phyloP scores from a whole-genome alignment of 2,329 filamentous ascomycete species.

The Aspergillus calidoustus region DNA sequence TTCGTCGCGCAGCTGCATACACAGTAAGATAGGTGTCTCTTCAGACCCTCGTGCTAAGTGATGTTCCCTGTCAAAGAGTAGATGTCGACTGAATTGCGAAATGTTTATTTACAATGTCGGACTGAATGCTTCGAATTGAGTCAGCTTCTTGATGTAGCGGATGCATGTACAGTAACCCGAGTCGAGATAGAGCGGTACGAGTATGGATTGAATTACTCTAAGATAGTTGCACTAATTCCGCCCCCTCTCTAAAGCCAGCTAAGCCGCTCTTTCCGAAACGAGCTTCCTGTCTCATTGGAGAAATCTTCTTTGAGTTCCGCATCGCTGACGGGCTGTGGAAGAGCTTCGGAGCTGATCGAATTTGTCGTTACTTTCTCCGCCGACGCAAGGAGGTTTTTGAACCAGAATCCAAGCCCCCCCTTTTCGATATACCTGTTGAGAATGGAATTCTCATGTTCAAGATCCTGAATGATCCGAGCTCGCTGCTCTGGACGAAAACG shows the following conservation, averaged over 20 bases:
- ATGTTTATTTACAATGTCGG: not conserved
- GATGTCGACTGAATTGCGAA: not conserved
- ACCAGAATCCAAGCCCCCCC: conserved; percentile 73
- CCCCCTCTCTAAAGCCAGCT: conserved; percentile 22
- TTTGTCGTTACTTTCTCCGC: conserved; percentile 20
- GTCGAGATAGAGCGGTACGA: not conserved
- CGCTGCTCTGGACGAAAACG: conserved; percentile 66
- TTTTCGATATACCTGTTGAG: conserved; percentile 69
- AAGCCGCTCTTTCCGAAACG: conserved; percentile 18
- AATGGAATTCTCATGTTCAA: conserved; percentile 71
- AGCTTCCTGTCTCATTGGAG: not conserved
- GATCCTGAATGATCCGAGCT: conserved; percentile 70
- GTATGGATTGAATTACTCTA: not conserved
- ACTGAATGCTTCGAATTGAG: not conserved
- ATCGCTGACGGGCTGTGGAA: not conserved
- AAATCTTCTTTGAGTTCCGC: conserved; percentile 6
- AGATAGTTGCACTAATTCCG: not conserved
- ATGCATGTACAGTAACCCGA: not conserved
- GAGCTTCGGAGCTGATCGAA: not conserved
- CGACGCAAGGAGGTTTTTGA: conserved; percentile 39
- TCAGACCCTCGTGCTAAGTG: not conserved
- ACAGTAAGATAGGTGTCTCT: not conserved
- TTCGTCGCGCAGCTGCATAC: not conserved
- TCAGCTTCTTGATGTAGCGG: not conserved
- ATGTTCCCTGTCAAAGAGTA: not conserved